Percentiles rank a stretch among this genome's conserved stretches.
Evolutionary conservation across 176 grass and related monocot genomes (phyloP).

Genomic region (Coix lacrymajobi): DNA sequence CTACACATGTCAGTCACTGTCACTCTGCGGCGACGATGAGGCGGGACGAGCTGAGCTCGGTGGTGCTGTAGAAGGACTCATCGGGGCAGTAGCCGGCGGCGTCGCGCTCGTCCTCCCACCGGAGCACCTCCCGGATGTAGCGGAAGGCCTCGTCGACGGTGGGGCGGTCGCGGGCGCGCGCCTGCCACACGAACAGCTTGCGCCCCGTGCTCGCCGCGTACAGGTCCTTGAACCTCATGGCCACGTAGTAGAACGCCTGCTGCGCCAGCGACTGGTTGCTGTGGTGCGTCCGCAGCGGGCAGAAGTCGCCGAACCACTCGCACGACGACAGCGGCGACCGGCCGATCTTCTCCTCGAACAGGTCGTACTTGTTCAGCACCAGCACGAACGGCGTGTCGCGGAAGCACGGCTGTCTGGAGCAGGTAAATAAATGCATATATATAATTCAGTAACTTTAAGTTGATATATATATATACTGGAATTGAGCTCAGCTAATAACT

Average conservation of each 20-base stretch:
- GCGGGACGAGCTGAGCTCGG: slow-evolving; percentile 76
- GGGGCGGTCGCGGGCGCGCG: slow-evolving; percentile 55
- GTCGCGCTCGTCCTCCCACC: slow-evolving; percentile 87
- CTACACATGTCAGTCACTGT: neutral
- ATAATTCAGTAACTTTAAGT: neutral
- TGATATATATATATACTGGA: neutral
- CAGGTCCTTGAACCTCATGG: slow-evolving; percentile 87
- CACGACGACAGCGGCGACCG: slow-evolving; percentile 41
- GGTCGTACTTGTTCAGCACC: slow-evolving; percentile 93
- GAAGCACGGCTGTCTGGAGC: slow-evolving; percentile 75
- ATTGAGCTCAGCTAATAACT: neutral
- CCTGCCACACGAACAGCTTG: slow-evolving; percentile 93
- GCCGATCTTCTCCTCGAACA: slow-evolving; percentile 80
- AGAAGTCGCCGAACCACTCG: slow-evolving; percentile 86
- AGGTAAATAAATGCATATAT: neutral
- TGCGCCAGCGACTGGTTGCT: slow-evolving; percentile 84
- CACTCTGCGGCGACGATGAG: slow-evolving; percentile 53
- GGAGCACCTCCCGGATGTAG: slow-evolving; percentile 76
- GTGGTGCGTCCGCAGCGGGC: slow-evolving; percentile 64
- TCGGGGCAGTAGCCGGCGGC: slow-evolving; percentile 47
- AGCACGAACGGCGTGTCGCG: slow-evolving; percentile 72
- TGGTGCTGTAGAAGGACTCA: slow-evolving; percentile 90
- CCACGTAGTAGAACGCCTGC: slow-evolving; percentile 90
- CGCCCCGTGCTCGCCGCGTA: slow-evolving; percentile 45
- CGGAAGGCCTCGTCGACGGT: slow-evolving; percentile 77